Evolutionary conservation across 306 rosid species (phyloP).

Genomic region (Prunus mira): DNA sequence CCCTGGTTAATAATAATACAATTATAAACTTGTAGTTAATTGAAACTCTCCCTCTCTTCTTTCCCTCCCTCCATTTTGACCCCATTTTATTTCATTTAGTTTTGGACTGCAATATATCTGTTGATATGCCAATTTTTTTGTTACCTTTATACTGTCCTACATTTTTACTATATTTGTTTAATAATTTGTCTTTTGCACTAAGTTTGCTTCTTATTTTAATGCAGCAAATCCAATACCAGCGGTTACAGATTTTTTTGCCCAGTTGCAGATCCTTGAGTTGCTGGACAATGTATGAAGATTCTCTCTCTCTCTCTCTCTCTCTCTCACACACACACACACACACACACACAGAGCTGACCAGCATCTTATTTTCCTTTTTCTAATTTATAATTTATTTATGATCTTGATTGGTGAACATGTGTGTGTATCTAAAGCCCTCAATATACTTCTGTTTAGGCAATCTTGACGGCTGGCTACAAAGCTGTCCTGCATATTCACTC

Average conservation of each 20-base stretch:
- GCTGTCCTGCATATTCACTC: constrained; percentile 94
- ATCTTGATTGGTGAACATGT: neutral
- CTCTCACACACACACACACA: neutral
- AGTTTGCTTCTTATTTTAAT: constrained; percentile 14
- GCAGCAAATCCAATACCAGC: constrained; percentile 73
- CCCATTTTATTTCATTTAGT: neutral
- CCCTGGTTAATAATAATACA: neutral
- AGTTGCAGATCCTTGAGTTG: constrained; percentile 86
- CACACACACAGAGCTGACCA: neutral
- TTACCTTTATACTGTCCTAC: neutral
- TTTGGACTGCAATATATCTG: neutral
- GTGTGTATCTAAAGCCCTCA: constrained; percentile 4
- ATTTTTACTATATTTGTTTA: neutral
- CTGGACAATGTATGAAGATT: constrained; percentile 65
- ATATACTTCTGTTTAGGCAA: constrained; percentile 55
- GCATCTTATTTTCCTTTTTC: neutral
- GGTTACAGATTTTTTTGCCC: constrained; percentile 79
- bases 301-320: neutral
- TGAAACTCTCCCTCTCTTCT: neutral
- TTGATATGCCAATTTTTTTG: neutral
- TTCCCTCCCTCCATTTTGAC: neutral
- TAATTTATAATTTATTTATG: neutral
- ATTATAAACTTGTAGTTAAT: neutral
- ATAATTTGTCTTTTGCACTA: neutral
- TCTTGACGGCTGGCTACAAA: constrained; percentile 98